phyloP scores from a whole-genome alignment of 768 basidiomycete genomes.

The Phallus indusiatus region DNA sequence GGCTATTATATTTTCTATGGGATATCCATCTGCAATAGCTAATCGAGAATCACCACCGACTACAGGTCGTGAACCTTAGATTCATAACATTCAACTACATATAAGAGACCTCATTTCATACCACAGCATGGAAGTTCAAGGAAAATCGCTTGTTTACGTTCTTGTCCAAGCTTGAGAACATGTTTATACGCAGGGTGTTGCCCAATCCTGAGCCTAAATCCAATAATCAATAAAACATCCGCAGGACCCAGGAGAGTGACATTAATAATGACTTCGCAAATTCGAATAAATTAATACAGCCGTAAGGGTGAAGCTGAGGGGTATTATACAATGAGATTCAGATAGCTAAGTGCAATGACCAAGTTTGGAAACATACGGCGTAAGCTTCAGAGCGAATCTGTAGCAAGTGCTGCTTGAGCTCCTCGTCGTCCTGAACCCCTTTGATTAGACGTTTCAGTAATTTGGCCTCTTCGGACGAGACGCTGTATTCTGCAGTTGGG shows the following conservation, averaged over 20 bases:
- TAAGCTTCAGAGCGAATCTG: constrained; percentile 22
- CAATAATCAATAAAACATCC: not conserved
- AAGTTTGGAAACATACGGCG: constrained; percentile 13
- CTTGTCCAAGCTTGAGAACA: constrained; percentile 27
- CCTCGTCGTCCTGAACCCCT: constrained; percentile 21
- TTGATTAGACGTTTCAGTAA: not conserved
- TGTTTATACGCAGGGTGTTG: constrained; percentile 13
- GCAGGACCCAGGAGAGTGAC: not conserved
- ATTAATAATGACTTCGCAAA: not conserved
- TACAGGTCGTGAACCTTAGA: not conserved
- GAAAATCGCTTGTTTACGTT: constrained; percentile 27
- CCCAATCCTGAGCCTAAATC: constrained; percentile 9
- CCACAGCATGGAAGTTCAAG: constrained; percentile 40
- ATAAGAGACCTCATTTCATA: constrained; percentile 19
- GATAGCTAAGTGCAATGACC: no score
- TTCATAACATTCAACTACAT: not conserved
- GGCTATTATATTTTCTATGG: constrained; percentile 27
- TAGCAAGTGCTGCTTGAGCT: constrained; percentile 23
- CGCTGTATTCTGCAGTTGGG: not conserved
- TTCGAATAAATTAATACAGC: constrained; percentile 13
- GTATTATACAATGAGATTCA: not conserved
- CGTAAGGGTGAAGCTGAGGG: constrained; percentile 21
- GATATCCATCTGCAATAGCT: constrained; percentile 34
- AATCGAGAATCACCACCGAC: constrained; percentile 33
- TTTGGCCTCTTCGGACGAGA: not conserved